phyloP scores from a whole-genome alignment of 129 eudicot species.

The Pittosporum tobira region DNA sequence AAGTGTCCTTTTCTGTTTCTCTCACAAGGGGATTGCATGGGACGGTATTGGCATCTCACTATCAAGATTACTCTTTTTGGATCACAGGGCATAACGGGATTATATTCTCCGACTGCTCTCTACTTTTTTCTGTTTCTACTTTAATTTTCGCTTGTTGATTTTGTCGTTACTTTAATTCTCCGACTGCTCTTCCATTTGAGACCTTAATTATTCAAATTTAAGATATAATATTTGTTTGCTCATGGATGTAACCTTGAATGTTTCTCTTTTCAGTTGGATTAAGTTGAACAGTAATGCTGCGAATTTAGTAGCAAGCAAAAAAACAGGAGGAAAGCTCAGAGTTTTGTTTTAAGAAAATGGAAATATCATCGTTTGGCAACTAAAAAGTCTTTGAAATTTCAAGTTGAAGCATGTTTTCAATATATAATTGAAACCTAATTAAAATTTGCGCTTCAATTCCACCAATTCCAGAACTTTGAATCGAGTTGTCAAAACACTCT shows the following conservation, averaged over 20 bases:
- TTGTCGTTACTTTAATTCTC: background rate
- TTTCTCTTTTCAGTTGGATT: too few species aligned
- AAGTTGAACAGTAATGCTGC: too few species aligned
- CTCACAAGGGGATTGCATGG: background rate
- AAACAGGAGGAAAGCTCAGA: too few species aligned
- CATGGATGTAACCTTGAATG: background rate
- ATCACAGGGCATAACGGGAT: background rate
- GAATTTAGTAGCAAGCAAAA: too few species aligned
- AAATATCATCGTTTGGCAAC: too few species aligned
- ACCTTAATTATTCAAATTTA: background rate
- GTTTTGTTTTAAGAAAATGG: too few species aligned
- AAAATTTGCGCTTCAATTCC: too few species aligned
- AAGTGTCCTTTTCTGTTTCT: background rate
- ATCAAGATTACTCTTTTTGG: background rate
- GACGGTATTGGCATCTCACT: background rate
- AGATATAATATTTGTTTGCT: background rate
- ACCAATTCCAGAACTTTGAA: too few species aligned
- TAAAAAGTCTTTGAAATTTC: too few species aligned
- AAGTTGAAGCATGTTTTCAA: too few species aligned
- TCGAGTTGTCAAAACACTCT: too few species aligned
- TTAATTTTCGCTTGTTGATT: slow-evolving; percentile 1
- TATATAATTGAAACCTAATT: too few species aligned
- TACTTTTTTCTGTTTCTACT: slow-evolving; percentile 7
- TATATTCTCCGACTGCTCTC: slow-evolving; percentile 1
- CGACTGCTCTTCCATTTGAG: background rate